These are phyloP conservation scores for Hericium rajendrae DNA, from an alignment of 768 basidiomycete species.

Conservation along the genomic window DNA sequence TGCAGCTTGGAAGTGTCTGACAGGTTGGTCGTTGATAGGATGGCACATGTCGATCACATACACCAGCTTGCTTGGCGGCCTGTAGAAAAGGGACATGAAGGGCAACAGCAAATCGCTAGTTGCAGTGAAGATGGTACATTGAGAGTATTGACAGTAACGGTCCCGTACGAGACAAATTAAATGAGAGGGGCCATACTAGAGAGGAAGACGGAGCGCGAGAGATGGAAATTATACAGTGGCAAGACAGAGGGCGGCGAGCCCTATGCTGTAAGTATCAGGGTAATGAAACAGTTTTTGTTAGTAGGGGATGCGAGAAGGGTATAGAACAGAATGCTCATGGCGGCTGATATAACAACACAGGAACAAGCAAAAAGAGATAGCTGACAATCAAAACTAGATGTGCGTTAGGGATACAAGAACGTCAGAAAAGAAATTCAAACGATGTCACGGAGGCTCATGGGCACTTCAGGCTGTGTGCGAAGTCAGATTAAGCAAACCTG, in stretches of 20 bases:
- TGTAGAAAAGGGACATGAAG: constrained; percentile 16
- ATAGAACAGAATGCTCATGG: constrained; percentile 47
- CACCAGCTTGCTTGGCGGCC: constrained; percentile 78
- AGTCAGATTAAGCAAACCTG: constrained; percentile 13
- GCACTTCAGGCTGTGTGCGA: constrained; percentile 70
- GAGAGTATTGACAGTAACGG: constrained; percentile 38
- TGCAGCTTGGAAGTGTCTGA: not conserved
- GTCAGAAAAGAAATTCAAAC: constrained; percentile 46
- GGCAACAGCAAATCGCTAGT: constrained; percentile 54
- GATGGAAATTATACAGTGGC: constrained; percentile 60
- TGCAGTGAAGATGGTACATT: constrained; percentile 92
- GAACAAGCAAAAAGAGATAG: constrained; percentile 9
- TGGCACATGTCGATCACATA: constrained; percentile 70
- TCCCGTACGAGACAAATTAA: constrained; percentile 11
- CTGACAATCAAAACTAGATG: constrained; percentile 22
- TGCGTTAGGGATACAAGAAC: constrained; percentile 81
- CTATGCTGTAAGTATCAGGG: constrained; percentile 28
- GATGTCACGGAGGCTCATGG: constrained; percentile 83
- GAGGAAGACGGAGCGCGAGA: constrained; percentile 10
- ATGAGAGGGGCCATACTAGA: constrained; percentile 12
- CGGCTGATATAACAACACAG: constrained; percentile 42
- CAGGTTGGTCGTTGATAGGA: constrained; percentile 29
- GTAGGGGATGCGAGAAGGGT: constrained; percentile 51
- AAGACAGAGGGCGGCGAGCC: constrained; percentile 32
- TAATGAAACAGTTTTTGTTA: constrained; percentile 59